These are phyloP conservation scores for Stachybotrys echinatus DNA, from an alignment of 2,329 filamentous ascomycete genomes.

Conservation along the genomic window DNA sequence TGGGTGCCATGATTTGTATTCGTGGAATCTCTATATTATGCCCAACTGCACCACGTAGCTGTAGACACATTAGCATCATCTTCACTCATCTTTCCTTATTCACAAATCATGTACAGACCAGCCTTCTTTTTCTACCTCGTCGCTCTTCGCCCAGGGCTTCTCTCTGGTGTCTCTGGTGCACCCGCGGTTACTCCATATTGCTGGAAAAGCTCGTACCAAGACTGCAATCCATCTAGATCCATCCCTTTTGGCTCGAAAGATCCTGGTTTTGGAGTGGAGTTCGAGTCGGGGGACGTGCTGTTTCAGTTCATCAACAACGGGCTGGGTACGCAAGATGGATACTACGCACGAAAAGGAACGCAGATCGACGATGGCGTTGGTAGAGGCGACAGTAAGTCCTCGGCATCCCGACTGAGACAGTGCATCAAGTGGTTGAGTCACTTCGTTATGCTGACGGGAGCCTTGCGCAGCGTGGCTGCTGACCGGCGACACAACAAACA, in stretches of 20 bases:
- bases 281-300: neutral
- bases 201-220: neutral
- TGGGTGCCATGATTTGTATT: too few species aligned
- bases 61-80: neutral
- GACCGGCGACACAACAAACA: too few species aligned
- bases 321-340: neutral
- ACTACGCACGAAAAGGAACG: neutral
- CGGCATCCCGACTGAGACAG: neutral
- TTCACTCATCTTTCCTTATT: neutral
- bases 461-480: neutral
- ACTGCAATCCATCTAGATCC: neutral
- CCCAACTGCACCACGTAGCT: neutral
- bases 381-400: neutral
- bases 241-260: neutral
- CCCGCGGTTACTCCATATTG: neutral
- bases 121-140: too few species aligned
- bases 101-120: too few species aligned
- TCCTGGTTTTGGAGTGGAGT: neutral
- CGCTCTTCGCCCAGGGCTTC: neutral
- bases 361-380: neutral
- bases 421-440: neutral
- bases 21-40: too few species aligned
- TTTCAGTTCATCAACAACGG: neutral
- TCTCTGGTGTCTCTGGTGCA: neutral
- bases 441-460: neutral